Evolutionary conservation across 306 rosid genomes (phyloP).

Genomic region (Dicorynia guianensis): DNA sequence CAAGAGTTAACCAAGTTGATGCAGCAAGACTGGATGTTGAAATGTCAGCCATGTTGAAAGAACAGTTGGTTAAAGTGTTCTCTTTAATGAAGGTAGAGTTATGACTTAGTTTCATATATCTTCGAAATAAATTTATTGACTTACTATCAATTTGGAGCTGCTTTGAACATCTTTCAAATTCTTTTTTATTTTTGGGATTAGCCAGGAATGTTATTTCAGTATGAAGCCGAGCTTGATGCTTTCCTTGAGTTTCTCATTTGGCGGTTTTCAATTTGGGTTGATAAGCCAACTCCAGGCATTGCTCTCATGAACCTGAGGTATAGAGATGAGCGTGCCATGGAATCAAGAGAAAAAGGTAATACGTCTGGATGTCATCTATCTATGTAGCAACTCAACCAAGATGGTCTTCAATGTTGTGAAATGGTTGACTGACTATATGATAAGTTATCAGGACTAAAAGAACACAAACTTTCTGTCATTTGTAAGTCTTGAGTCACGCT

Average conservation of each 20-base stretch:
- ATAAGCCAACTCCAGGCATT: slow-evolving; percentile 97
- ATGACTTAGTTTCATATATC: slow-evolving; percentile 20
- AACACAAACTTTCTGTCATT: neutral
- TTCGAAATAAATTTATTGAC: slow-evolving; percentile 4
- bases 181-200: slow-evolving; percentile 64
- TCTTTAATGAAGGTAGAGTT: slow-evolving; percentile 87
- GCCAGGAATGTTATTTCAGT: slow-evolving; percentile 99
- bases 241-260: slow-evolving; percentile 98
- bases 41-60: slow-evolving; percentile 99
- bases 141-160: slow-evolving; percentile 22
- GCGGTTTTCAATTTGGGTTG: slow-evolving; percentile 98
- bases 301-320: slow-evolving; percentile 96
- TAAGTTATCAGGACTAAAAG: neutral
- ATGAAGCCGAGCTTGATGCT: slow-evolving; percentile 91
- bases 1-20: slow-evolving; percentile 96
- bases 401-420: neutral
- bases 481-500: too few species aligned
- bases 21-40: slow-evolving; percentile 93
- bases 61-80: slow-evolving; percentile 93
- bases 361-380: slow-evolving; percentile 37
- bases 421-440: neutral
- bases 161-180: slow-evolving; percentile 39
- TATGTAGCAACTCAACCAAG: slow-evolving; percentile 24
- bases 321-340: slow-evolving; percentile 87
- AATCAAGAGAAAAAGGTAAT: slow-evolving; percentile 79